phyloP scores from a whole-genome alignment of 768 basidiomycete genomes.

The Mycena latifolia region DNA sequence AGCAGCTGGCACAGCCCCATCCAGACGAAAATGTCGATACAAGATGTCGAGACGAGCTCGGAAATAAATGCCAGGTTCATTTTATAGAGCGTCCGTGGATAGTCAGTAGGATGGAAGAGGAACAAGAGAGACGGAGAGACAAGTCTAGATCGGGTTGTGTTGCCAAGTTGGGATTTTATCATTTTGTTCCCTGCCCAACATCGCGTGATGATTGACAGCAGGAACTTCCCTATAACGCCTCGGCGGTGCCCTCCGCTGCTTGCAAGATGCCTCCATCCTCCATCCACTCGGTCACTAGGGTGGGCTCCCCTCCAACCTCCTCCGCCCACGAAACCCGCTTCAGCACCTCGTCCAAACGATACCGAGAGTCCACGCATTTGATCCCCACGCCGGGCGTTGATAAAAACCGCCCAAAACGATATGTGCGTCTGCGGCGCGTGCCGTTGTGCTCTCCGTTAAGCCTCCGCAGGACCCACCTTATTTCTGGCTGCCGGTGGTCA shows the following conservation, averaged over 20 bases:
- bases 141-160: background rate
- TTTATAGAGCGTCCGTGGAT: no score
- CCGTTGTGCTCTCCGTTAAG: constrained; percentile 26
- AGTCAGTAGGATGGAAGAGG: no score
- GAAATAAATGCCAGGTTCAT: no score
- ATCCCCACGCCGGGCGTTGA: constrained; percentile 59
- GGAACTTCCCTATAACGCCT: constrained; percentile 8
- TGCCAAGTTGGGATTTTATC: background rate
- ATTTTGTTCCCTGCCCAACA: constrained; percentile 22
- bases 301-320: constrained; percentile 23
- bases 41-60: no score
- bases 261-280: constrained; percentile 8
- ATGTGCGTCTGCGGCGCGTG: constrained; percentile 49
- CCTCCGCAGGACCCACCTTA: constrained; percentile 49
- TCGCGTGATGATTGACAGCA: constrained; percentile 32
- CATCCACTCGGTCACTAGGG: constrained; percentile 19
- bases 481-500: constrained; percentile 50
- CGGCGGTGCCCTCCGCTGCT: constrained; percentile 10
- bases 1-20: no score
- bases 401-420: constrained; percentile 53
- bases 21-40: no score
- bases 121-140: background rate
- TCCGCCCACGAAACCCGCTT: constrained; percentile 17
- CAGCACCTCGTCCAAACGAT: constrained; percentile 46
- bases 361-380: constrained; percentile 59